Conservation (phyloP, 306 rosid genomes). For the Prunus kanzakura region DNA sequence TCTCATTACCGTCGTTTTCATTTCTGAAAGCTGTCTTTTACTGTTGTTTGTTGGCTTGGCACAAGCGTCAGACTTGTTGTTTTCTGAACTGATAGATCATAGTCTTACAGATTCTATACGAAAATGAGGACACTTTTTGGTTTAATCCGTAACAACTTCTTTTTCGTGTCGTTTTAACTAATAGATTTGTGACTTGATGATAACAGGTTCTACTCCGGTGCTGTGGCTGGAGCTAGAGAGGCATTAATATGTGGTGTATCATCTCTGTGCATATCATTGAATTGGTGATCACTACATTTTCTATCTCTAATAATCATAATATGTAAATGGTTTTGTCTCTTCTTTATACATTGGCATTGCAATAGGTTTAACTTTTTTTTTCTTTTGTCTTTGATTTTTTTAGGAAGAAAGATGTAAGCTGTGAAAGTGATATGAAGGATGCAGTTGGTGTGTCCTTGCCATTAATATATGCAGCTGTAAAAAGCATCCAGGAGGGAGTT, state of each 20-base stretch:
- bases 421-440: constrained; percentile 45
- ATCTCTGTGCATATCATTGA: constrained; percentile 48
- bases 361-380: neutral
- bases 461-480: constrained; percentile 37
- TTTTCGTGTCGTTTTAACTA: no score
- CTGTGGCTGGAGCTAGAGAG: constrained; percentile 59
- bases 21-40: no score
- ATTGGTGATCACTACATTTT: constrained; percentile 32
- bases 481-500: constrained; percentile 37
- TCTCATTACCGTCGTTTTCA: no score
- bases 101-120: neutral
- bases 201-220: constrained; percentile 48
- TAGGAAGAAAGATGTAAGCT: constrained; percentile 45
- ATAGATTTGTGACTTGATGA: neutral
- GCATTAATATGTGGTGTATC: constrained; percentile 55
- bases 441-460: constrained; percentile 42
- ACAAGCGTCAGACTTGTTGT: no score
- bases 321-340: neutral
- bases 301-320: neutral
- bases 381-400: neutral
- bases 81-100: neutral
- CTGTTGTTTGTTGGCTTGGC: no score
- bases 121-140: neutral
- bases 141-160: no score
- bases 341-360: neutral